phyloP scores from a whole-genome alignment of 225 moss, liverwort and hornwort genomes.

The Pseudisothecium myosuroides region DNA sequence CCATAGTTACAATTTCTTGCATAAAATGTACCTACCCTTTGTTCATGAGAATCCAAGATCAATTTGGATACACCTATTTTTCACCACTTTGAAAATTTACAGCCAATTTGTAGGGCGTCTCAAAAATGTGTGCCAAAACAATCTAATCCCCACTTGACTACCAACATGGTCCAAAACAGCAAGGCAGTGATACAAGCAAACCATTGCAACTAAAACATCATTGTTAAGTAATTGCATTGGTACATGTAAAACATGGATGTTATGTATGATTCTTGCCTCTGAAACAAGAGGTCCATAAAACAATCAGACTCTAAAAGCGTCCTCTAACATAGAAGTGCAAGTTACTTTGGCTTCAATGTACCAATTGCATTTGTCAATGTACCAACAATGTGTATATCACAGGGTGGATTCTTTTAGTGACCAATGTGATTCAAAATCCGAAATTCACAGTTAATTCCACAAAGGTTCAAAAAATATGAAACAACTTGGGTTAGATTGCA shows the following conservation, averaged over 20 bases:
- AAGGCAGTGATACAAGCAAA: accelerated
- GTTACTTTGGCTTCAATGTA: background rate
- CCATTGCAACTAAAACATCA: background rate
- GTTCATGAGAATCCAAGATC: accelerated
- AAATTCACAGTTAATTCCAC: background rate
- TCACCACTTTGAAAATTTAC: background rate
- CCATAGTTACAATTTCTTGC: background rate
- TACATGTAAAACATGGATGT: accelerated
- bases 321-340: background rate
- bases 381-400: background rate
- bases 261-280: background rate
- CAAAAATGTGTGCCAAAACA: background rate
- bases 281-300: background rate
- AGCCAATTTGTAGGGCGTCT: accelerated
- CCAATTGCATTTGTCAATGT: background rate
- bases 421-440: background rate
- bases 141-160: background rate
- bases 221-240: background rate
- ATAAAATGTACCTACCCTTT: background rate
- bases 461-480: background rate
- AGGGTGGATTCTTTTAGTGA: accelerated
- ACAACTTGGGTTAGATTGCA: background rate
- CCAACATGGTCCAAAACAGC: background rate
- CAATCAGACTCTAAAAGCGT: accelerated
- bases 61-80: background rate